A percentile compares a stretch with the other conserved stretches of the same genome.
Evolutionary conservation across 768 basidiomycete genomes (phyloP).

Genomic region (Termitomyces sp.): DNA sequence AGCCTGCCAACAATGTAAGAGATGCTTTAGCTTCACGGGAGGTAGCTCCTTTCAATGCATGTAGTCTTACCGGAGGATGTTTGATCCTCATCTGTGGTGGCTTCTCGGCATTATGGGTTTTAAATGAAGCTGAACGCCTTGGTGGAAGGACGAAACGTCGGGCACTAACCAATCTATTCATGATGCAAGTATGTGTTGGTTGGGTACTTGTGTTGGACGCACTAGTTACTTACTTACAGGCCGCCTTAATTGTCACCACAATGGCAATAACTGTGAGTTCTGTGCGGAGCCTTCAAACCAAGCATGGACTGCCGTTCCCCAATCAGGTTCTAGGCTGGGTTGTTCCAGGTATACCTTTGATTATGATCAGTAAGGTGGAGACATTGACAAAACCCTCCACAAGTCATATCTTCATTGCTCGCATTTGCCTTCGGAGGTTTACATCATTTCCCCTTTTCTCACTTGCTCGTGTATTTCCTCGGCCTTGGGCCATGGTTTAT

Average conservation of each 20-base stretch:
- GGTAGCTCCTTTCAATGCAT: background rate
- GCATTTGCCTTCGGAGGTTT: constrained; percentile 41
- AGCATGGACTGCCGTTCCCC: constrained; percentile 55
- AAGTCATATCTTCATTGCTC: constrained; percentile 49
- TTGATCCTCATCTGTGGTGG: constrained; percentile 37
- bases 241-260: constrained; percentile 36
- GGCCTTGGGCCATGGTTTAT: constrained; percentile 75
- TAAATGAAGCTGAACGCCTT: constrained; percentile 5
- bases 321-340: constrained; percentile 68
- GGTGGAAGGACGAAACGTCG: constrained; percentile 8
- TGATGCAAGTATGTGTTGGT: constrained; percentile 18
- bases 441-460: constrained; percentile 40
- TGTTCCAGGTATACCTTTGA: constrained; percentile 43
- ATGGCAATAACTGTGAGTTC: constrained; percentile 59
- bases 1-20: constrained; percentile 57
- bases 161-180: constrained; percentile 4
- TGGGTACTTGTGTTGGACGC: too few species aligned
- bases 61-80: constrained; percentile 45
- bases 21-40: too few species aligned
- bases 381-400: background rate
- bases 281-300: constrained; percentile 57
- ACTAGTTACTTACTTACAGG: constrained; percentile 25
- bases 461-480: constrained; percentile 61
- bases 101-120: constrained; percentile 10
- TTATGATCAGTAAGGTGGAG: background rate